These are phyloP conservation scores for Diaporthe longicolla DNA, from an alignment of 2,329 filamentous ascomycete species.

Conservation along the genomic window DNA sequence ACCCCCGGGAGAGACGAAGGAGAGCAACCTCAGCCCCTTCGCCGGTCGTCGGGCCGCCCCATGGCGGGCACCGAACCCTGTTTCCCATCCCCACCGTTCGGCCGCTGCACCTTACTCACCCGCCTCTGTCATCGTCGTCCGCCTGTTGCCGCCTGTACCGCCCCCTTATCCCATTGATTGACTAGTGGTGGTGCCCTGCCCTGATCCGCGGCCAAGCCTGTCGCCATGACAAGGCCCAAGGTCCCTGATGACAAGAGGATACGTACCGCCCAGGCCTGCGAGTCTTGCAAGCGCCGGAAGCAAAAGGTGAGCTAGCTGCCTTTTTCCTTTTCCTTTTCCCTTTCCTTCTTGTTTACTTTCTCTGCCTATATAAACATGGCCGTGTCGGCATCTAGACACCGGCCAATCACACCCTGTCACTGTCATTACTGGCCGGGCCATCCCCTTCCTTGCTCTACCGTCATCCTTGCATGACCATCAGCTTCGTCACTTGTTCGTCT, in stretches of 20 bases:
- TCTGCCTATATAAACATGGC: not conserved
- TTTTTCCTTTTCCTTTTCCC: not conserved
- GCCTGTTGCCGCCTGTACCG: too few species aligned
- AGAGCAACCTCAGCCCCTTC: not conserved
- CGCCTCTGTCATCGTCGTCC: not conserved
- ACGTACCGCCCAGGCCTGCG: conserved; percentile 74
- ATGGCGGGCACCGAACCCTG: conserved; percentile 35
- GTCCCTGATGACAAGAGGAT: conserved; percentile 72
- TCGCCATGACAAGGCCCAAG: conserved; percentile 65
- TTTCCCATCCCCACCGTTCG: not conserved
- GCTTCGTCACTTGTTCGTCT: not conserved
- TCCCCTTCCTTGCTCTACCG: not conserved
- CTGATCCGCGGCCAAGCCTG: conserved; percentile 1
- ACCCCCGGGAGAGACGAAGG: not conserved
- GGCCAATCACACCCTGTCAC: not conserved
- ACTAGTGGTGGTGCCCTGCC: too few species aligned
- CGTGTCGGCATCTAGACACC: not conserved
- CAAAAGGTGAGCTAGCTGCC: conserved; percentile 71
- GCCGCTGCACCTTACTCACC: conserved; percentile 1
- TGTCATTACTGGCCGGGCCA: not conserved
- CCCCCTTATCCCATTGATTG: not conserved
- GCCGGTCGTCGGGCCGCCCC: conserved; percentile 32
- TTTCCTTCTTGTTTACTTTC: not conserved
- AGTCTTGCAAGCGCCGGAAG: conserved; percentile 75
- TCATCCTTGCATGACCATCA: conserved; percentile 6